Base-by-base conservation (phyloP, 139 green algal genomes). In the Tetradesmus lagerheimii region DNA sequence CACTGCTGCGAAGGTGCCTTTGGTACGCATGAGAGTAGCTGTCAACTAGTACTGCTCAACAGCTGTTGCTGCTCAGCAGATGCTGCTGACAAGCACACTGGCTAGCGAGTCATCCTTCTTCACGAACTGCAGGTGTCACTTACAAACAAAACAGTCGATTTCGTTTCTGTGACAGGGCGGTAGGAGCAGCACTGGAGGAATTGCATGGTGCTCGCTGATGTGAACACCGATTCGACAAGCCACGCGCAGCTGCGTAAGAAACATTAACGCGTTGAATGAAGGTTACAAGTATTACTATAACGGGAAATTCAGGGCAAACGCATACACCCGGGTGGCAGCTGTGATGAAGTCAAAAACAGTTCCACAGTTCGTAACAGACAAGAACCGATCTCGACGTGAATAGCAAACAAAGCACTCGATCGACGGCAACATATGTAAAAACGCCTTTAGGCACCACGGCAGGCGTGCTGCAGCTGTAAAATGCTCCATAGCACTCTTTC, bases 1-100 rank as follows among this genome's bases (percentile, higher is more conserved):
- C 4, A 87, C 31, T 18, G 74, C 81, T 74, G 81, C 50, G 15
- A 87, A 87, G 43, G 47, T 87, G 53, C 23, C 62, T 15, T 47
- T 83, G 37, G 77, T 43, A 62, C 77, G 34, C 29, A n/a, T 27
- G 35, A 34, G 18, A 18, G 18, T 3, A 35, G 20, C 41, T 85
- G 41, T 85, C 25, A 35, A 23, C 20, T n/a, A 71, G 57, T 8
- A 71, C 20, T 31, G 23, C 57, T 23, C 50, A 71, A 71, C 57
- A 31, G 18, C 23, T 71, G 57, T 31, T 71, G 57, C 57, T 71
- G 57, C 57, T 71, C 57, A 71, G 57, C 57, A 71, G 57, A 20
- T 31, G 18, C 20, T 71, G 57, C 25, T n/a, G 57, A n/a, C 23
- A 71, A 71, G 8, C 57, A 71, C 57, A 71, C 57, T 71, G 8